Percentiles rank a stretch among this genome's conserved stretches.
phyloP scores from a whole-genome alignment of 441 rosid genomes.

The Bruguiera hainesii region DNA sequence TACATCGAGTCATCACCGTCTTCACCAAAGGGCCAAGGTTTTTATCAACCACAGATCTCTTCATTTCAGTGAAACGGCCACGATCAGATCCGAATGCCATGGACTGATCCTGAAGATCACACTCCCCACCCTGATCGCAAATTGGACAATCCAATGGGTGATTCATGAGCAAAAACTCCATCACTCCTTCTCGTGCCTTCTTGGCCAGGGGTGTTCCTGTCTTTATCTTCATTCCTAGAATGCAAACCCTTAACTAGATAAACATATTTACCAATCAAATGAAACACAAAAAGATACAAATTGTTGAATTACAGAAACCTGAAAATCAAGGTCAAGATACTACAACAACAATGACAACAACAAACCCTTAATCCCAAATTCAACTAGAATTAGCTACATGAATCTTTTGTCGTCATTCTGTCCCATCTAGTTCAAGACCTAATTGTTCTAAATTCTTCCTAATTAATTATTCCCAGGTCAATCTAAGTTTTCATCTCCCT shows the following conservation, averaged over 20 bases:
- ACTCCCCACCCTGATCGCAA: constrained; percentile 99
- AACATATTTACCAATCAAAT: background rate
- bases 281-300: background rate
- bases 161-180: constrained; percentile 95
- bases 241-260: constrained; percentile 9
- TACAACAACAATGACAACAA: background rate
- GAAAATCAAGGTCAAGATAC: background rate
- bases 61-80: constrained; percentile 91
- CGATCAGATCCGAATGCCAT: constrained; percentile 99
- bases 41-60: constrained; percentile 96
- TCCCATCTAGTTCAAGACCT: too few relatives aligned
- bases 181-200: constrained; percentile 97
- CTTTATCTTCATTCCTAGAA: constrained; percentile 92
- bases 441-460: too few relatives aligned
- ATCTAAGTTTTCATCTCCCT: too few relatives aligned
- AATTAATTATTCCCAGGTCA: too few relatives aligned
- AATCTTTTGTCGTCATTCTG: too few relatives aligned
- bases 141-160: constrained; percentile 97
- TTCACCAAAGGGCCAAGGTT: constrained; percentile 97
- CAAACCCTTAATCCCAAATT: background rate
- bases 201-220: constrained; percentile 90
- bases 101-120: constrained; percentile 98
- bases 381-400: background rate
- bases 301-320: background rate
- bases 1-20: constrained; percentile 99